A percentile compares a stretch with the other conserved stretches of the same genome.
Conservation (phyloP, 495 filamentous ascomycete genomes). For the Beverwykella pulmonaria region DNA sequence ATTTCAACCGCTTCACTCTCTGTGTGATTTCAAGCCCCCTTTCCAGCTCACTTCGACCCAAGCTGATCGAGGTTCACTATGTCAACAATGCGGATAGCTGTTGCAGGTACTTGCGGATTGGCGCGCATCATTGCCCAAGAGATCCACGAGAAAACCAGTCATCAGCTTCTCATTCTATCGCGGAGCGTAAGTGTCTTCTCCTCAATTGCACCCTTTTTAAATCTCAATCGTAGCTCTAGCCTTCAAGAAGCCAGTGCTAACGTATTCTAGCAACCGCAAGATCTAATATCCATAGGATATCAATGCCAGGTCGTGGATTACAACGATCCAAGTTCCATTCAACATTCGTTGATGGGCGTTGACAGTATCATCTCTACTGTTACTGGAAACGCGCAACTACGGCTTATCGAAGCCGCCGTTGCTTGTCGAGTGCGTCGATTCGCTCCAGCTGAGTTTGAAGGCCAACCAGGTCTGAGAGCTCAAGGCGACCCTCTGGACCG, state of each 20-base stretch:
- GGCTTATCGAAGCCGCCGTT: slow-evolving; percentile 72
- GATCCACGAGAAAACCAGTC: slow-evolving; percentile 58
- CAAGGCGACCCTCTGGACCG: slow-evolving; percentile 55
- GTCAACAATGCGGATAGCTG: slow-evolving; percentile 65
- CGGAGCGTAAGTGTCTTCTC: slow-evolving; percentile 53
- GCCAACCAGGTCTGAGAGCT: slow-evolving; percentile 51
- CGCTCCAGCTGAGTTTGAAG: slow-evolving; percentile 77
- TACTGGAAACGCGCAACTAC: slow-evolving; percentile 63
- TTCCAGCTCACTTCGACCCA: neutral
- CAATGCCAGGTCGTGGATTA: slow-evolving; percentile 70
- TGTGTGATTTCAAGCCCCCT: neutral
- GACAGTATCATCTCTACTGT: slow-evolving; percentile 77
- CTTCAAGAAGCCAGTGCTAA: slow-evolving; percentile 16
- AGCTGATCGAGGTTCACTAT: slow-evolving; percentile 6
- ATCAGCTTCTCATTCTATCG: slow-evolving; percentile 71
- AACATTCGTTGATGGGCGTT: slow-evolving; percentile 66
- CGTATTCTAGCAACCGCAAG: slow-evolving; percentile 33
- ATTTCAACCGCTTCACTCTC: slow-evolving; percentile 13
- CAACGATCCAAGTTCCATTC: slow-evolving; percentile 55
- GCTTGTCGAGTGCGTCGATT: slow-evolving; percentile 66
- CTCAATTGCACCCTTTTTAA: neutral
- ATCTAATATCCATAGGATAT: slow-evolving; percentile 50
- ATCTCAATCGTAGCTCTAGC: neutral
- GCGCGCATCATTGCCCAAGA: slow-evolving; percentile 64
- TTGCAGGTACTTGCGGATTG: slow-evolving; percentile 71